These are phyloP conservation scores for Aspergillus sp. DNA, from an alignment of 2,329 filamentous ascomycete genomes.

Conservation along the genomic window DNA sequence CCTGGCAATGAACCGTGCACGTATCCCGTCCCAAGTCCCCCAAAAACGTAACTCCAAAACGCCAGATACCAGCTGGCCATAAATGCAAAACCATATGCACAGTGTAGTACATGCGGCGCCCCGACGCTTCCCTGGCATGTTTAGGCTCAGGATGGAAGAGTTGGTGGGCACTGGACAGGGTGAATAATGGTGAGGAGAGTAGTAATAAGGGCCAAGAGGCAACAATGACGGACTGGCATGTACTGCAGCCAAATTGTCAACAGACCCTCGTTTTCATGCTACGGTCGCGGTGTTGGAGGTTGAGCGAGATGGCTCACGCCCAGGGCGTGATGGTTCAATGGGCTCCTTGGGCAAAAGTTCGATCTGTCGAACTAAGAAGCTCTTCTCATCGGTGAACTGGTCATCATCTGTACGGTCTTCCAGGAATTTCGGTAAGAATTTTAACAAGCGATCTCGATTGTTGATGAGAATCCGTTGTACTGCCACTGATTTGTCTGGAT, in stretches of 20 bases:
- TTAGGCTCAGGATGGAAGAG: not conserved
- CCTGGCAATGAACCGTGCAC: constrained; percentile 8
- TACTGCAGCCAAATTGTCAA: not conserved
- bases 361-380: constrained; percentile 95
- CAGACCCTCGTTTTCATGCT: constrained; percentile 18
- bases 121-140: not conserved
- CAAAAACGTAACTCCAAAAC: constrained; percentile 19
- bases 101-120: constrained; percentile 10
- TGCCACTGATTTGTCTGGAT: constrained; percentile 94
- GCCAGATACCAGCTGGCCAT: constrained; percentile 25
- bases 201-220: not conserved
- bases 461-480: constrained; percentile 95
- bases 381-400: constrained; percentile 97
- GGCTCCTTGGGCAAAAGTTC: constrained; percentile 48
- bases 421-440: constrained; percentile 86
- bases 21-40: constrained; percentile 13
- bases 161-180: not conserved
- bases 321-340: constrained; percentile 34
- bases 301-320: constrained; percentile 27
- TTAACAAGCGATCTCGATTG: constrained; percentile 87
- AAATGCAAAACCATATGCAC: constrained; percentile 18
- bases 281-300: constrained; percentile 30
- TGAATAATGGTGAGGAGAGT: not conserved
- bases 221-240: not conserved
- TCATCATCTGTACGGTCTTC: constrained; percentile 96